Evolutionary conservation across 164 flowering plant genomes (phyloP).

Genomic region (Malania oleifera): DNA sequence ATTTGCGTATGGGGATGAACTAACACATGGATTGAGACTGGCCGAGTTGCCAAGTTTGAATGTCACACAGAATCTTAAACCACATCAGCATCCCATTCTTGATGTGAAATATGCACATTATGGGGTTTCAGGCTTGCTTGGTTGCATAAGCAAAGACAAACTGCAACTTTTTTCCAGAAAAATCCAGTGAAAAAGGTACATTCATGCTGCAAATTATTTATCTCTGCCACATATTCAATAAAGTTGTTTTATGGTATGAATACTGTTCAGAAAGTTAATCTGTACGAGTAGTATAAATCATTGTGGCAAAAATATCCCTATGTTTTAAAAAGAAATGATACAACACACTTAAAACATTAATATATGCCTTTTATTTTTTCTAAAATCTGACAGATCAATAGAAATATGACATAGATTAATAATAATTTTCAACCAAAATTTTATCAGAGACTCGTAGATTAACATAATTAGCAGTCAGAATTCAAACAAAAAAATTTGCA

Average conservation of each 20-base stretch:
- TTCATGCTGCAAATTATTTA: not conserved
- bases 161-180: not conserved
- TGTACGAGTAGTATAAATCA: too few relatives aligned
- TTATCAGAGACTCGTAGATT: too few relatives aligned
- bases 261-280: not conserved
- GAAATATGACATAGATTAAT: too few relatives aligned
- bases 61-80: constrained; percentile 1
- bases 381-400: too few relatives aligned
- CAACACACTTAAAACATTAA: too few relatives aligned
- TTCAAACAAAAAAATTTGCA: too few relatives aligned
- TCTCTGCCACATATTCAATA: too few relatives aligned
- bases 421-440: too few relatives aligned
- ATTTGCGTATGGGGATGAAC: constrained; percentile 1
- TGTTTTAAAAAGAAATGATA: too few relatives aligned
- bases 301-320: too few relatives aligned
- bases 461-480: too few relatives aligned
- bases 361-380: too few relatives aligned
- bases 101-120: constrained; percentile 4
- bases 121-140: not conserved
- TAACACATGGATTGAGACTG: not conserved
- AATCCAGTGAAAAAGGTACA: not conserved
- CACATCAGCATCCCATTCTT: constrained; percentile 2
- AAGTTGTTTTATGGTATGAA: not conserved
- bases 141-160: not conserved
- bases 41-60: not conserved